phyloP scores from a whole-genome alignment of 805 yeast genomes.

The Groenewaldozyma salmanticensis region DNA sequence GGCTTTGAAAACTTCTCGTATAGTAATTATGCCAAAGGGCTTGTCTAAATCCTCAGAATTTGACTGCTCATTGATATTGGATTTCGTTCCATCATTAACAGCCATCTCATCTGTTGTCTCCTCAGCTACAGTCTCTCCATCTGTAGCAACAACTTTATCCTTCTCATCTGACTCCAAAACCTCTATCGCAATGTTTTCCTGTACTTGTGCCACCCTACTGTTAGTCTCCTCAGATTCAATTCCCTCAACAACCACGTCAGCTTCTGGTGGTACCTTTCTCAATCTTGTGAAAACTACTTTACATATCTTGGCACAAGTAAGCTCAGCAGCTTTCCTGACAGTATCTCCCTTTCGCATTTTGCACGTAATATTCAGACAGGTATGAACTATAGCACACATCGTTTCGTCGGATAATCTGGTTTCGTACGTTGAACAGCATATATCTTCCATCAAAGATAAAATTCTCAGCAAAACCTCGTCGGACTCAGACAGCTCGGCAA shows the following conservation, averaged over 20 bases:
- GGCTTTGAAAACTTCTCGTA: slow-evolving; percentile 66
- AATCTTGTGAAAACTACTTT: slow-evolving; percentile 56
- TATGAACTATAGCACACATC: slow-evolving; percentile 80
- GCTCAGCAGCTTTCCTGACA: slow-evolving; percentile 79
- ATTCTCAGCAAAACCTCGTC: slow-evolving; percentile 85
- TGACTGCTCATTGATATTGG: slow-evolving; percentile 2
- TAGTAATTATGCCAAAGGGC: slow-evolving; percentile 64
- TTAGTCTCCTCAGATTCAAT: not conserved
- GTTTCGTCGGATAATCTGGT: slow-evolving; percentile 67
- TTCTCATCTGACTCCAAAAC: slow-evolving; percentile 2
- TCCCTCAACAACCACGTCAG: slow-evolving; percentile 2
- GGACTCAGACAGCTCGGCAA: slow-evolving; percentile 84
- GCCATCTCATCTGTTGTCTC: not conserved
- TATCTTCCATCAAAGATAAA: slow-evolving; percentile 57
- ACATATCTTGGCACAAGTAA: slow-evolving; percentile 63
- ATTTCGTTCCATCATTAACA: not conserved
- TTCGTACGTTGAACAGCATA: slow-evolving; percentile 58
- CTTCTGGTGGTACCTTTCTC: slow-evolving; percentile 42
- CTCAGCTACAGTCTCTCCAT: slow-evolving; percentile 3
- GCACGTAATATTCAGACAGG: slow-evolving; percentile 84
- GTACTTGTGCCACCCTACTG: slow-evolving; percentile 3
- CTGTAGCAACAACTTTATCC: slow-evolving; percentile 7
- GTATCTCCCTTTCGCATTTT: slow-evolving; percentile 88
- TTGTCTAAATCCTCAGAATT: slow-evolving; percentile 18
- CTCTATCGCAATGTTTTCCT: slow-evolving; percentile 7